These are phyloP conservation scores for Vitis labrusca DNA, from an alignment of 164 flowering plant species.

Conservation along the genomic window DNA sequence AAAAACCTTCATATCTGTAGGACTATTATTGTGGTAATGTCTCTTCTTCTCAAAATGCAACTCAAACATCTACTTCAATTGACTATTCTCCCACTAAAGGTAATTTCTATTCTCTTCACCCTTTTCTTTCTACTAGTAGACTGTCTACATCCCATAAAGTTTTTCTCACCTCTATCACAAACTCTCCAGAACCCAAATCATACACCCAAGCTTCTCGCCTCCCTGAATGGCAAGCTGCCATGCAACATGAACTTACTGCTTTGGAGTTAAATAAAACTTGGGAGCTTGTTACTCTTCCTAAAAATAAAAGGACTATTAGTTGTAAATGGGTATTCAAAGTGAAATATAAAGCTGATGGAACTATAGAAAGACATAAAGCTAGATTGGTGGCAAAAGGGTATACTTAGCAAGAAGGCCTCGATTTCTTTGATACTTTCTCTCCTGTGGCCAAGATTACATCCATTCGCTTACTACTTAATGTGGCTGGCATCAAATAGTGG, in stretches of 20 bases:
- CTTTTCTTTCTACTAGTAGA: too few relatives aligned
- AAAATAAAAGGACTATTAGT: not conserved
- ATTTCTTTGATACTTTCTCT: conserved; percentile 6
- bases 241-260: conserved; percentile 1
- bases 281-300: not conserved
- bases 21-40: not conserved
- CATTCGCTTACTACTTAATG: not conserved
- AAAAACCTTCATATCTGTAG: not conserved
- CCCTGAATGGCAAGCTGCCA: not conserved
- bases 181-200: too few relatives aligned
- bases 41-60: not conserved
- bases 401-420: conserved; percentile 1
- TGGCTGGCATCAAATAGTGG: not conserved
- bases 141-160: too few relatives aligned
- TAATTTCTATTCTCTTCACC: too few relatives aligned
- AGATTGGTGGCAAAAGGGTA: conserved; percentile 11
- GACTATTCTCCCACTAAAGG: too few relatives aligned
- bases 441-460: not conserved
- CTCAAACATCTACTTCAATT: too few relatives aligned
- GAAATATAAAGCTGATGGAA: conserved; percentile 6
- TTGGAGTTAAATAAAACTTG: conserved; percentile 6
- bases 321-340: conserved; percentile 10
- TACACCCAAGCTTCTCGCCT: not conserved
- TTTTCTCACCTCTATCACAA: too few relatives aligned
- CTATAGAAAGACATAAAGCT: conserved; percentile 2